phyloP scores from a whole-genome alignment of 148 eudicot genomes.

The Cornus controversa region DNA sequence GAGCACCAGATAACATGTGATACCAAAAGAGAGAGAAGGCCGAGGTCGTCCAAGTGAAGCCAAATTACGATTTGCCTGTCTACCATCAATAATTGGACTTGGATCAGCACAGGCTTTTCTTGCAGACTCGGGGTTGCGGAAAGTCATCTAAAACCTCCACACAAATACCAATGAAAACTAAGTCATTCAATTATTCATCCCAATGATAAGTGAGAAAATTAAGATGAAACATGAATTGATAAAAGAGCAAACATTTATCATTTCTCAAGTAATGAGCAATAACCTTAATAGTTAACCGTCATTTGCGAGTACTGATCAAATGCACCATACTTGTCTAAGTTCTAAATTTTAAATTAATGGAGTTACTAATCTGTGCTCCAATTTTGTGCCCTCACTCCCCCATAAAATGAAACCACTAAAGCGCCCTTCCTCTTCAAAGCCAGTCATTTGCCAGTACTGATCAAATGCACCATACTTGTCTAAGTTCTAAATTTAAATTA shows the following conservation, averaged over 20 bases:
- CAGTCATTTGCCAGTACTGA: too few species aligned
- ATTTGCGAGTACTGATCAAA: neutral
- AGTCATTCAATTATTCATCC: constrained; percentile 26
- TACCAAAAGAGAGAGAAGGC: constrained; percentile 64
- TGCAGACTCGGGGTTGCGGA: constrained; percentile 91
- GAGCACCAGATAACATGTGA: neutral
- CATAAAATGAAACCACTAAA: too few species aligned
- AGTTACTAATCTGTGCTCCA: too few species aligned
- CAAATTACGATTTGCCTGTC: constrained; percentile 93
- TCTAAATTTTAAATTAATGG: too few species aligned
- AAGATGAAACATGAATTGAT: neutral
- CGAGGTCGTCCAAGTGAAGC: constrained; percentile 92
- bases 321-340: neutral
- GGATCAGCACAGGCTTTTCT: constrained; percentile 92
- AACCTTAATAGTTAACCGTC: neutral
- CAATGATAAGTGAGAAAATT: neutral
- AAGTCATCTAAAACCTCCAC: constrained; percentile 95
- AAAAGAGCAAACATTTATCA: neutral
- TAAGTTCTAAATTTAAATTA: too few species aligned
- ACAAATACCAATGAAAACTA: constrained; percentile 33
- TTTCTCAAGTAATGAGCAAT: neutral
- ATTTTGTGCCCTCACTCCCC: too few species aligned
- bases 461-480: too few species aligned
- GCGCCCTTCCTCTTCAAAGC: too few species aligned
- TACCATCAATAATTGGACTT: constrained; percentile 85